A percentile compares a stretch with the other conserved stretches of the same genome.
Evolutionary conservation across 768 basidiomycete species (phyloP).

Genomic region (Chalciporus pseudorubinellus): DNA sequence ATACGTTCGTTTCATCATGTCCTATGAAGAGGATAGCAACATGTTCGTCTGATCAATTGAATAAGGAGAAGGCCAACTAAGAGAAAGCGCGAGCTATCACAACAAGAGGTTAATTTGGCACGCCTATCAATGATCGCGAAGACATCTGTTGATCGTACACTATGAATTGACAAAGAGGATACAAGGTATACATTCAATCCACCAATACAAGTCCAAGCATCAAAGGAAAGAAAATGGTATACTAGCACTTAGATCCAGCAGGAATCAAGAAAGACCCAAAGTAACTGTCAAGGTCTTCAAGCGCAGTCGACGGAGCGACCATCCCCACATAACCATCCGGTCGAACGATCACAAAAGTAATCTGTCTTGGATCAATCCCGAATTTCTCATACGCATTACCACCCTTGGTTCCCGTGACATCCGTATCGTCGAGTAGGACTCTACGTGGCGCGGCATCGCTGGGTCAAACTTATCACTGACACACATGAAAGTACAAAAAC

Average conservation of each 20-base stretch:
- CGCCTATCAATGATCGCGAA: too few species aligned
- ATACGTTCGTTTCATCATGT: background rate
- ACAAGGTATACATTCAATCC: background rate
- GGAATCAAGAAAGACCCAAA: slow-evolving; percentile 45
- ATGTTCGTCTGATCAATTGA: background rate
- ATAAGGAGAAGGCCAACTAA: too few species aligned
- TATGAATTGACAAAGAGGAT: background rate
- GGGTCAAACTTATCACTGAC: background rate
- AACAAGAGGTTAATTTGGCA: too few species aligned
- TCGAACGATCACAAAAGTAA: slow-evolving; percentile 37
- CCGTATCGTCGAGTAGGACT: slow-evolving; percentile 37
- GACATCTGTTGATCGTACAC: too few species aligned
- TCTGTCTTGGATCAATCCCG: slow-evolving; percentile 29
- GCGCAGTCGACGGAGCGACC: slow-evolving; percentile 27
- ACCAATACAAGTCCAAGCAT: background rate
- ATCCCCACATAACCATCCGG: slow-evolving; percentile 43
- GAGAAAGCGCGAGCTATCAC: too few species aligned
- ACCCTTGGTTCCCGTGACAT: slow-evolving; percentile 29
- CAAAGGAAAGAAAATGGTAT: background rate
- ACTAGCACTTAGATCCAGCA: background rate
- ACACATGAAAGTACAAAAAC: slow-evolving; percentile 8
- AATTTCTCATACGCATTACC: slow-evolving; percentile 35
- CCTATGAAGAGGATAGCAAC: background rate
- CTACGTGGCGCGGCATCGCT: slow-evolving; percentile 14
- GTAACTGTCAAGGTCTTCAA: slow-evolving; percentile 43